Conservation (phyloP, 805 yeast genomes). For the Wickerhamiella kurtzmanii region DNA sequence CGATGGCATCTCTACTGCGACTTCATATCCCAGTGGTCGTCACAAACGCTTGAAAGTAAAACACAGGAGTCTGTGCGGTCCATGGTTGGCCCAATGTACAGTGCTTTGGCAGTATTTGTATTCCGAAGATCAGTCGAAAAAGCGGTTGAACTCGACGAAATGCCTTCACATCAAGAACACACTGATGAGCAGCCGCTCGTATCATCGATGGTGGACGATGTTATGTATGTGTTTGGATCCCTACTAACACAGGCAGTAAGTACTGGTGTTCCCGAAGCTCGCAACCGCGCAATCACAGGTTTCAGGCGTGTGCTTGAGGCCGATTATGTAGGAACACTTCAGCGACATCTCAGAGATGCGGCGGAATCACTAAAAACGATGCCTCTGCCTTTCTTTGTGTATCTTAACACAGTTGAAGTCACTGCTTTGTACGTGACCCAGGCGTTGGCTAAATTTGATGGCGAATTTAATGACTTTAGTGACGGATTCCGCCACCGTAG, state of each 20-base stretch:
- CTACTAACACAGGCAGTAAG: constrained; percentile 52
- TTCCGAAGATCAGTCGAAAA: constrained; percentile 68
- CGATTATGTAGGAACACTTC: constrained; percentile 47
- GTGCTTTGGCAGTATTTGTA: constrained; percentile 48
- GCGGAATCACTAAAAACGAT: constrained; percentile 25
- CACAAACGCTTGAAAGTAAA: neutral
- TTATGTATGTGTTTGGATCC: constrained; percentile 57
- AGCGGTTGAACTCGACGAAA: constrained; percentile 64
- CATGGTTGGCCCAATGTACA: constrained; percentile 50
- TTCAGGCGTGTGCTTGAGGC: constrained; percentile 47
- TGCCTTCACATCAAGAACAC: constrained; percentile 33
- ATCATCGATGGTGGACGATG: constrained; percentile 78
- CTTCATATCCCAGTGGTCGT: constrained; percentile 45
- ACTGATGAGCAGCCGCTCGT: constrained; percentile 47
- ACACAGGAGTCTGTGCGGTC: constrained; percentile 2
- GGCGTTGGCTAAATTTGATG: constrained; percentile 24
- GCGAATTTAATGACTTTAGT: constrained; percentile 16
- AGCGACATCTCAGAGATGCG: constrained; percentile 33
- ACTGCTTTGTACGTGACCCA: constrained; percentile 43
- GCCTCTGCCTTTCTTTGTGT: constrained; percentile 45
- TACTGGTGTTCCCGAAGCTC: constrained; percentile 50
- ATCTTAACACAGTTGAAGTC: constrained; percentile 59
- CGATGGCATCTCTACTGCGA: constrained; percentile 56
- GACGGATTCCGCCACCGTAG: constrained; percentile 25
- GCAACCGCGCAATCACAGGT: constrained; percentile 41